These are phyloP conservation scores for Flaveria brownii DNA, from an alignment of 129 eudicot species.

Conservation along the genomic window DNA sequence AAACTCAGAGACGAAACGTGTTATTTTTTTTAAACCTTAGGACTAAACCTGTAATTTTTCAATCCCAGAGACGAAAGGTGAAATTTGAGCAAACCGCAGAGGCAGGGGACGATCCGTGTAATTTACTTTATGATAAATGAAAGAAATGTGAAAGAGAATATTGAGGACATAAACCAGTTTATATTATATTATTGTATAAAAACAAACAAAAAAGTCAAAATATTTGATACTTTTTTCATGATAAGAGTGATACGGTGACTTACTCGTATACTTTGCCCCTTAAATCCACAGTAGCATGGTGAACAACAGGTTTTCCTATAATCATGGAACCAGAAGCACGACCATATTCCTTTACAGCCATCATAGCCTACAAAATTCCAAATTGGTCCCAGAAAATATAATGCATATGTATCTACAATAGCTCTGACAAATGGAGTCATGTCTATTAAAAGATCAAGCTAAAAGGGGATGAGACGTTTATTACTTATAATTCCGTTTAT, in stretches of 20 bases:
- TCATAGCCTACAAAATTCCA: constrained; percentile 67
- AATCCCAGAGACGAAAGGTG: too few relatives aligned
- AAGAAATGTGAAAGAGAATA: too few relatives aligned
- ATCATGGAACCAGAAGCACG: constrained; percentile 72
- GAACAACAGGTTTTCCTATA: constrained; percentile 84
- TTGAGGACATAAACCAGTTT: too few relatives aligned
- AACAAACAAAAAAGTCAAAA: too few relatives aligned
- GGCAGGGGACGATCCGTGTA: too few relatives aligned
- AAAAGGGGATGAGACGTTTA: background rate
- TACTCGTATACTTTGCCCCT: constrained; percentile 94
- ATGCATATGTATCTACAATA: background rate
- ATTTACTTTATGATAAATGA: too few relatives aligned
- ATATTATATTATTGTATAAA: too few relatives aligned
- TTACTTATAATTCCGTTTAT: background rate
- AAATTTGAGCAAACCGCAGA: too few relatives aligned
- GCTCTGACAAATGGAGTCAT: constrained; percentile 11
- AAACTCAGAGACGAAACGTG: too few relatives aligned
- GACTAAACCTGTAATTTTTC: too few relatives aligned
- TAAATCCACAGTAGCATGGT: constrained; percentile 81
- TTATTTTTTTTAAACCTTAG: too few relatives aligned
- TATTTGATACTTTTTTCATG: too few relatives aligned
- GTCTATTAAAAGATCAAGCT: background rate
- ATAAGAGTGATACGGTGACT: constrained; percentile 18
- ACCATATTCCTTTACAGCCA: constrained; percentile 85
- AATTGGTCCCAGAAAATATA: constrained; percentile 8